Evolutionary conservation across 805 yeast species (phyloP), one percentile per base, ranked within the genome.

Genomic region (Metschnikowia vanudenii): DNA sequence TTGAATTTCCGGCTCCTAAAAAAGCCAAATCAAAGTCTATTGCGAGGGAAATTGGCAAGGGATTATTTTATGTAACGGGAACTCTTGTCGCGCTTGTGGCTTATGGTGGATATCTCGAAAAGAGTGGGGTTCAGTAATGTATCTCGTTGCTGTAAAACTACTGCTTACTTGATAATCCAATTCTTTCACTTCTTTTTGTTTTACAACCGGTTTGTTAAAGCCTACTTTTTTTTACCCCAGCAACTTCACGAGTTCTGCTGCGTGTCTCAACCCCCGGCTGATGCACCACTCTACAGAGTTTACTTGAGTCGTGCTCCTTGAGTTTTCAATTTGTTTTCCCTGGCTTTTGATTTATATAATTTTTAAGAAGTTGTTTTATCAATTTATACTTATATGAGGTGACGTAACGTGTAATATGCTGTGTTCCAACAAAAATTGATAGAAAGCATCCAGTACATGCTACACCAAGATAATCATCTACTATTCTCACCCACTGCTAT

Each of bases 81-180:
- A 67, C 74, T 7, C 53, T 70, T 19, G 44, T 61, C 10, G 72
- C 68, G 1, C 56, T 70, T 41, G 73, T 70, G n/a, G 51, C 60
- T 6, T 70, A 68, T 54, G 74, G 74, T n/a, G 56, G 65, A 34
- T 43, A 43, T 22, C 52, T 53, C 37, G 56, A 51, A 24, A 37
- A 14, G 28, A 34, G 31, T 16, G 46, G 41, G 16, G 17, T 24
- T n/a, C 44, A 36, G 38, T 17, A 16, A 16, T 30, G 19, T 12
- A 14, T 29, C 53, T 53, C 32, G 6, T 12, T 29, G 12, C 32
- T 29, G 32, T 6, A n/a, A 11, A 4, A 6, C 14, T n/a, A 29
- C 14, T 11, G 14, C 11, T 29, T n/a, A n/a, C 32, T 29, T 22
- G 24, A 22, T 22, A 22, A 5, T 22, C 24, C 24, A 22, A 22